Percentiles rank a stretch among this genome's conserved stretches.
phyloP scores from a whole-genome alignment of 129 eudicot species.

The Silybum marianum region DNA sequence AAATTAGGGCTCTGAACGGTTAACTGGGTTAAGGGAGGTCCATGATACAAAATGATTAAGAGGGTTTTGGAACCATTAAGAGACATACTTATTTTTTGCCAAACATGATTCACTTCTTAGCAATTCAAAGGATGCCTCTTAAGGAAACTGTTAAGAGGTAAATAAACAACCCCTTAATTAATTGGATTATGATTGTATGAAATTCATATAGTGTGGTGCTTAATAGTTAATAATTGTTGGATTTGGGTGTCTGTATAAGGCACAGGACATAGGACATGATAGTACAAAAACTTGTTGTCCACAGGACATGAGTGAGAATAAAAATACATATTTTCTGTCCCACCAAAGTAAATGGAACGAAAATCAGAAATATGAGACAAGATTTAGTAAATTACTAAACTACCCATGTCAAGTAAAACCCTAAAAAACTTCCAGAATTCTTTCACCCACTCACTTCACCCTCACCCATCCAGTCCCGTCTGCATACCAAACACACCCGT shows the following conservation, averaged over 20 bases:
- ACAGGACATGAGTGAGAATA: background rate
- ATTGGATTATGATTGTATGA: background rate
- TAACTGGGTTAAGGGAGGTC: too few species aligned
- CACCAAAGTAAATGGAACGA: background rate
- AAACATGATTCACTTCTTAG: too few species aligned
- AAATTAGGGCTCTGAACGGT: too few species aligned
- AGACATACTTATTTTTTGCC: too few species aligned
- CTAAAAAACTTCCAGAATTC: background rate
- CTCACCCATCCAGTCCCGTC: background rate
- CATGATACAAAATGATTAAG: too few species aligned
- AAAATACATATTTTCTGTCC: background rate
- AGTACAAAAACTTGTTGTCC: background rate
- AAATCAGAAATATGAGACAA: background rate
- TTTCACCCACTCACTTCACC: background rate
- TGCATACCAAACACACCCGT: background rate
- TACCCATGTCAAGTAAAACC: background rate
- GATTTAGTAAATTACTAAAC: background rate
- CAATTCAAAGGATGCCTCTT: too few species aligned
- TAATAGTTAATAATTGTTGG: background rate
- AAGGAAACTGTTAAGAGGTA: too few species aligned
- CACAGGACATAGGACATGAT: background rate
- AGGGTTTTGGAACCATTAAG: too few species aligned
- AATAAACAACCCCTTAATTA: too few species aligned
- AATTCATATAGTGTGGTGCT: background rate
- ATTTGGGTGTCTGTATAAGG: background rate